Evolutionary conservation across 2,329 filamentous ascomycete genomes (phyloP), one percentile per base, ranked within the genome.

Genomic region (Pyrenophora graminea): DNA sequence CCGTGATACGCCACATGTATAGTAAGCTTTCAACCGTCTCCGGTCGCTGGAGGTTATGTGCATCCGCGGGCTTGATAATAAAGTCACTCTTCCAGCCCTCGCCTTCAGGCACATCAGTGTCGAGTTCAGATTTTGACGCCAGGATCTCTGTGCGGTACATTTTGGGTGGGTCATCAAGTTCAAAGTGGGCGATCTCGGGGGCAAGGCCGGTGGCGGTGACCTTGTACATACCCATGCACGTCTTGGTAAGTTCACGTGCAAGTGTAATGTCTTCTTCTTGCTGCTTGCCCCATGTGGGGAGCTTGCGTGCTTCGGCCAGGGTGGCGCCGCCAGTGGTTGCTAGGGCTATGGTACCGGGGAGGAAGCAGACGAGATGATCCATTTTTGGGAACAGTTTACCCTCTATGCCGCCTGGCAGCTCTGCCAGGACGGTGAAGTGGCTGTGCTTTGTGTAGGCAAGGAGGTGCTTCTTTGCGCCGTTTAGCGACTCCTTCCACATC

Each of bases 1-100:
- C 90, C 0, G 94, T 99, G 72, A 99, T 96, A 56, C 94, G 87
- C 89, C 93, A 99, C 91, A 99, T 96, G 77, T 97, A 96, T 68
- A 99, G 92, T 55, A 99, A 78, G 53, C 87, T 92, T 77, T 99
- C 94, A n/a, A 97, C 87, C 0, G 94, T 97, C 78, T 99, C 94
- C 0, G 94, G 94, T 27, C 94, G 85, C 75, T 97, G 94, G 30
- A 99, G 80, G 69, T 99, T 99, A 76, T 97, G 94, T 45, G 82
- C 78, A 71, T 99, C 94, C n/a, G 85, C 82, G n/a, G 77, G 63
- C 69, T 95, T 90, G 68, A 99, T 86, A 13, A 84, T 76, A 64
- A 88, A 93, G 69, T 97, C 94, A 49, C 86, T 76, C 55, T 85
- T 85, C 89, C 91, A 96, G 44, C 78, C 70, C 1, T 85, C 85